These are phyloP conservation scores for Vitis hybrid DNA, from an alignment of 177 flowering plant genomes.

Conservation along the genomic window DNA sequence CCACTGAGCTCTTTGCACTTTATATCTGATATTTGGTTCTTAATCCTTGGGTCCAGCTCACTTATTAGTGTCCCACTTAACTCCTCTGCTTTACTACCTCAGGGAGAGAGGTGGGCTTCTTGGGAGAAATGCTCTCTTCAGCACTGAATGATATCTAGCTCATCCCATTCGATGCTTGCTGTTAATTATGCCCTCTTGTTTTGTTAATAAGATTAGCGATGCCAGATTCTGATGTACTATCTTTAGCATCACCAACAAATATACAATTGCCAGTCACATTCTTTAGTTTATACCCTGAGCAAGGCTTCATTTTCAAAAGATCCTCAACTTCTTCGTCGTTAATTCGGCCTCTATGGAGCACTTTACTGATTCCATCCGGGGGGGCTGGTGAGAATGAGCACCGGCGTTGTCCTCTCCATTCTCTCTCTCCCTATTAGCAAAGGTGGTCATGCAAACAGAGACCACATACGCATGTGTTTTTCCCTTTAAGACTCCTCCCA, in stretches of 20 bases:
- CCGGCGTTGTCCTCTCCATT: constrained; percentile 36
- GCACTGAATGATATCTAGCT: constrained; percentile 58
- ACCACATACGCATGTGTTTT: too few relatives aligned
- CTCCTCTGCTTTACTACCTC: constrained; percentile 74
- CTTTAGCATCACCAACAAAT: constrained; percentile 27
- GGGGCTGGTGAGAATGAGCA: constrained; percentile 47
- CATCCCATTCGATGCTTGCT: constrained; percentile 57
- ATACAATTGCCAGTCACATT: constrained; percentile 54
- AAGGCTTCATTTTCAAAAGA: constrained; percentile 37
- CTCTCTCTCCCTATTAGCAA: neutral
- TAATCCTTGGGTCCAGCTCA: constrained; percentile 40
- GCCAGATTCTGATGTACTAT: constrained; percentile 29
- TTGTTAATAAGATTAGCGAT: constrained; percentile 18
- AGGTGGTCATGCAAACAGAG: too few relatives aligned
- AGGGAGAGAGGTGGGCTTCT: constrained; percentile 50
- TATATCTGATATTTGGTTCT: constrained; percentile 57
- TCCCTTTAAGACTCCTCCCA: too few relatives aligned
- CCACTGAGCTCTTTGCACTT: constrained; percentile 73
- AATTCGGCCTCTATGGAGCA: constrained; percentile 50
- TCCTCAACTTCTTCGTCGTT: constrained; percentile 51
- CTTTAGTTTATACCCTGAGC: constrained; percentile 50
- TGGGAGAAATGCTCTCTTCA: constrained; percentile 49
- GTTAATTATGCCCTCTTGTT: constrained; percentile 31
- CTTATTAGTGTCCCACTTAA: constrained; percentile 57
- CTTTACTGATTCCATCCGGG: constrained; percentile 47